phyloP scores from a whole-genome alignment of 2,329 filamentous ascomycete genomes.

The Monosporascus sp. region DNA sequence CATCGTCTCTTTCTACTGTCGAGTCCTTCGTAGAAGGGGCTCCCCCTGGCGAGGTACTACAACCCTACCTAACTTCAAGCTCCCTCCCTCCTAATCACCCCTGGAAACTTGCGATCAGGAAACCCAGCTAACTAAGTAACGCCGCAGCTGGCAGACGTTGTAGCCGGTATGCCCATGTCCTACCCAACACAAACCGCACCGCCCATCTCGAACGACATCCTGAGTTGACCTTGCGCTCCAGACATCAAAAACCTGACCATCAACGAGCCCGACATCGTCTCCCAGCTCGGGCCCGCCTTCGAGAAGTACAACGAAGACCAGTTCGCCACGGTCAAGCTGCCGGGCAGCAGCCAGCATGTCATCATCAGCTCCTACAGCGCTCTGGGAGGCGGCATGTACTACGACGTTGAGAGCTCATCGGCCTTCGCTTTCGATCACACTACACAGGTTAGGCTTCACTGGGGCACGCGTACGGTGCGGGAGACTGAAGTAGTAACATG shows the following conservation, averaged over 20 bases:
- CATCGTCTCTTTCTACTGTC: conserved; percentile 52
- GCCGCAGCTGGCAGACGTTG: conserved; percentile 74
- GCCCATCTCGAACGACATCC: not conserved
- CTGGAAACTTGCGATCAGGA: not conserved
- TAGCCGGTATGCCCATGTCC: conserved; percentile 60
- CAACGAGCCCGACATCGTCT: conserved; percentile 61
- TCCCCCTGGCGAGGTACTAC: conserved; percentile 85
- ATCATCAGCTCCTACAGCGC: conserved; percentile 85
- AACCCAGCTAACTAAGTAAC: conserved; percentile 11
- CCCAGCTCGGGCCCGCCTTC: conserved; percentile 76
- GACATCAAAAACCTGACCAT: conserved; percentile 86
- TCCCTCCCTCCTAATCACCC: conserved; percentile 1
- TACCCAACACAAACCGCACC: not conserved
- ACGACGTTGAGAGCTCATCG: conserved; percentile 80
- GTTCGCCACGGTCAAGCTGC: conserved; percentile 82
- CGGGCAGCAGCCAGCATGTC: conserved; percentile 76
- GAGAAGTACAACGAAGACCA: conserved; percentile 96
- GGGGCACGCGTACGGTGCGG: not conserved
- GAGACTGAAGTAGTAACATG: conserved; percentile 8
- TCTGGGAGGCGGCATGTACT: conserved; percentile 78
- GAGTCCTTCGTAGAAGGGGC: conserved; percentile 90
- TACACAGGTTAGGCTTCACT: conserved; percentile 54
- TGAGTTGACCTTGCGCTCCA: conserved; percentile 31
- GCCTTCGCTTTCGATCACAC: conserved; percentile 86
- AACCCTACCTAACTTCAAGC: conserved; percentile 20